Percentiles rank a stretch among this genome's conserved stretches.
Conservation (phyloP, 371 early-diverging fungal species). For the Chytridium lagenaria region DNA sequence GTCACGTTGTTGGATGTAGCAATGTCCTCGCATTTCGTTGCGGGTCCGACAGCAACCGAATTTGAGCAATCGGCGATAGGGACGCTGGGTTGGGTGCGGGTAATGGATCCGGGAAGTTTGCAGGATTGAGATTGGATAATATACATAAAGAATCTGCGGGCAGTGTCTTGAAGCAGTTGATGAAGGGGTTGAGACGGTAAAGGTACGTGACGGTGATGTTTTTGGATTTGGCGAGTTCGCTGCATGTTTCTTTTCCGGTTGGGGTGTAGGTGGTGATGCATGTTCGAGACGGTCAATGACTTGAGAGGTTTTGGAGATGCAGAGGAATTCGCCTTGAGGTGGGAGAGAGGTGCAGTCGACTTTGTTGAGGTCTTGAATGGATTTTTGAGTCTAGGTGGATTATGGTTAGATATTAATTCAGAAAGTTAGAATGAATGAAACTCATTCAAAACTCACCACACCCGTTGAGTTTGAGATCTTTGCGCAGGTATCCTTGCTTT, state of each 20-base stretch:
- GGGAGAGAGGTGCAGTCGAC: neutral
- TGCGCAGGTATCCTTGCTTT: neutral
- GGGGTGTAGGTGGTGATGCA: neutral
- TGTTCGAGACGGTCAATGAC: neutral
- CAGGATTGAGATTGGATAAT: neutral
- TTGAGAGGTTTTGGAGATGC: neutral
- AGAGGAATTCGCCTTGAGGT: neutral
- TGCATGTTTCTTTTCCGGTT: neutral
- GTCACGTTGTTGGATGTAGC: neutral
- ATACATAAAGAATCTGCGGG: neutral
- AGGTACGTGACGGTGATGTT: neutral
- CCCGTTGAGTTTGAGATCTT: neutral
- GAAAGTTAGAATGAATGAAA: too few species aligned
- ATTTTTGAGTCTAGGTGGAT: neutral
- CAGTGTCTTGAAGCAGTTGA: neutral
- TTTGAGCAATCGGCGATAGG: constrained; percentile 3
- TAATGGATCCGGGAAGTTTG: neutral
- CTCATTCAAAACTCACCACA: neutral
- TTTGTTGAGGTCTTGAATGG: neutral
- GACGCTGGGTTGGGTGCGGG: neutral
- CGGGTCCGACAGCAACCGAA: neutral
- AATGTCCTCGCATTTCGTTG: neutral
- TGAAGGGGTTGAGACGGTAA: neutral
- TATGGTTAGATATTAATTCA: too few species aligned
- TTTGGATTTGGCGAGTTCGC: neutral